These are phyloP conservation scores for Solanum hybrid DNA, from an alignment of 305 asterid genomes.

Conservation along the genomic window DNA sequence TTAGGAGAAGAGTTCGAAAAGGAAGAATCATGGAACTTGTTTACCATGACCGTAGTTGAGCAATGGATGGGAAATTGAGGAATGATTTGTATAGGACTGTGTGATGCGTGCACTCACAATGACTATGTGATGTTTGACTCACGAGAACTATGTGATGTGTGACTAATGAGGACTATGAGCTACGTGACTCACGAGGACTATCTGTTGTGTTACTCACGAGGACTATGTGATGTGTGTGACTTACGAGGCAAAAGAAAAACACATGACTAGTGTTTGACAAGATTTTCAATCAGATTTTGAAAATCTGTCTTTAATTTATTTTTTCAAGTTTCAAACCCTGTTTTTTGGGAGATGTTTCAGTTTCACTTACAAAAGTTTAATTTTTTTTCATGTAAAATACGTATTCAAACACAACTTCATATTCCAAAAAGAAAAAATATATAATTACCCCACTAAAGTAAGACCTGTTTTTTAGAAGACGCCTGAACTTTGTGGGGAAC, in stretches of 20 bases:
- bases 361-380: not conserved
- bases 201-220: too few species aligned
- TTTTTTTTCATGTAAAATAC: too few species aligned
- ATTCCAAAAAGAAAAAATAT: too few species aligned
- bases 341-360: not conserved
- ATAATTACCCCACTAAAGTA: too few species aligned
- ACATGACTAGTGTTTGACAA: not conserved
- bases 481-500: too few species aligned
- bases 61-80: not conserved
- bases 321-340: not conserved
- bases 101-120: not conserved
- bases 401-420: too few species aligned
- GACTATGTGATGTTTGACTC: too few species aligned
- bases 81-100: not conserved
- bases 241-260: not conserved
- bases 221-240: too few species aligned
- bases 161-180: not conserved
- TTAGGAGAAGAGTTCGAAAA: not conserved
- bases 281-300: not conserved
- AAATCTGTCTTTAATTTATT: not conserved
- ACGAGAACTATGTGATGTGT: not conserved
- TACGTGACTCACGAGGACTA: not conserved
- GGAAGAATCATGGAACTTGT: not conserved
- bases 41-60: not conserved
- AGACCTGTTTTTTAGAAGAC: too few species aligned